Evolutionary conservation across 78 protist species (phyloP).

Genomic region (Chrysochromulina parva): DNA sequence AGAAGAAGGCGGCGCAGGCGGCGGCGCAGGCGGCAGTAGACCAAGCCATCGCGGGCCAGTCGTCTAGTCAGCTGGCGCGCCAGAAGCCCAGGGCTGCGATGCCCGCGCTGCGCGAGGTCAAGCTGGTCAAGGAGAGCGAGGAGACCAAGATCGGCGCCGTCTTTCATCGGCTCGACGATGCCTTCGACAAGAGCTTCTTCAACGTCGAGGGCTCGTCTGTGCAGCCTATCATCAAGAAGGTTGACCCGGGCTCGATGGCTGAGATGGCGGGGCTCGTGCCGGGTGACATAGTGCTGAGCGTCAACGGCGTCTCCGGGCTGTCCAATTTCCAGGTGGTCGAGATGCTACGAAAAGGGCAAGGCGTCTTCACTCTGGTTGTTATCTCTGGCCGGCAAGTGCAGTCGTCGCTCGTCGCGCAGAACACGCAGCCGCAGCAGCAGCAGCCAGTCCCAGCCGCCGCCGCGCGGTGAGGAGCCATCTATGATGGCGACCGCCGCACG

Average conservation of each 20-base stretch:
- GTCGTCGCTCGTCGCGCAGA: too few species aligned
- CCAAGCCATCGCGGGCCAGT: too few species aligned
- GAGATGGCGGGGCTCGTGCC: background rate
- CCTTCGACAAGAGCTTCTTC: background rate
- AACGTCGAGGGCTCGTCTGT: background rate
- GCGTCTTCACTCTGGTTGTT: background rate
- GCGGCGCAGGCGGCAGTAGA: too few species aligned
- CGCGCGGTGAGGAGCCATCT: too few species aligned
- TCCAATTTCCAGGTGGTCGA: constrained; percentile 25
- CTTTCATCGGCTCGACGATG: constrained; percentile 13
- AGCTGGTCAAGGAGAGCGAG: background rate
- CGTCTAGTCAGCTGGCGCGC: background rate
- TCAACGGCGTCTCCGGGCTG: background rate
- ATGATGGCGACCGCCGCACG: too few species aligned
- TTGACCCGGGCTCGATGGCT: constrained; percentile 6
- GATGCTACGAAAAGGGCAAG: background rate
- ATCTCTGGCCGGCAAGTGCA: background rate
- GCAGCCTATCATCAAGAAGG: background rate
- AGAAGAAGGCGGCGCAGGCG: background rate
- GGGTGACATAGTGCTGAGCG: background rate
- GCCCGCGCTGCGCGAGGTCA: constrained; percentile 17
- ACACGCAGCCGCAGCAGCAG: too few species aligned
- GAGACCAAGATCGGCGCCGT: constrained; percentile 11
- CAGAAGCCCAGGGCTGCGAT: background rate
- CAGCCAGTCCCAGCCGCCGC: too few species aligned